phyloP scores from a whole-genome alignment of 805 yeast species.

The Candida nonsorbophila region DNA sequence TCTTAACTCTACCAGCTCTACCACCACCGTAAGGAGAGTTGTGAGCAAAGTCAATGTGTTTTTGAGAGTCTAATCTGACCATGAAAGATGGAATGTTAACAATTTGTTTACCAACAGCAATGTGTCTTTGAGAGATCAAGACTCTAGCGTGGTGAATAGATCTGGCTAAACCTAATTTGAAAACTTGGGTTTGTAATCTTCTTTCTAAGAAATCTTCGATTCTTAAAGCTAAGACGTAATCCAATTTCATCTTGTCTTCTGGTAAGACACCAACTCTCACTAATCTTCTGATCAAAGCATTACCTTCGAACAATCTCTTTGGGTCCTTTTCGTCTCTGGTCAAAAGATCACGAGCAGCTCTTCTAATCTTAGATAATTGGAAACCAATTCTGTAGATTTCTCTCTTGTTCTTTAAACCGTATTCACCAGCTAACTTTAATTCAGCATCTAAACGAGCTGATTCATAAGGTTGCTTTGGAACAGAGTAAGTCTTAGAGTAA shows the following conservation, averaged over 20 bases:
- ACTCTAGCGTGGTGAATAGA: constrained; percentile 99
- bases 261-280: constrained; percentile 98
- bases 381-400: constrained; percentile 99
- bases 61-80: constrained; percentile 99
- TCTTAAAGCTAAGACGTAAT: constrained; percentile 97
- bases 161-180: constrained; percentile 99
- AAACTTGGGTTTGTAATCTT: constrained; percentile 99
- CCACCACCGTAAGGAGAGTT: constrained; percentile 99
- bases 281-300: constrained; percentile 99
- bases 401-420: constrained; percentile 99
- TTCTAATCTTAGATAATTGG: constrained; percentile 99
- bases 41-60: constrained; percentile 99
- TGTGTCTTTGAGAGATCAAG: constrained; percentile 97
- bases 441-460: constrained; percentile 99
- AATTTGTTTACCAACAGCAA: constrained; percentile 99
- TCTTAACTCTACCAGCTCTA: constrained; percentile 99
- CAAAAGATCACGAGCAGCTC: constrained; percentile 99
- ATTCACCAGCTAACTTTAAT: constrained; percentile 99
- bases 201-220: constrained; percentile 99
- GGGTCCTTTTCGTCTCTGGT: constrained; percentile 99
- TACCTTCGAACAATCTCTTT: constrained; percentile 99
- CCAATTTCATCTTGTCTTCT: constrained; percentile 99
- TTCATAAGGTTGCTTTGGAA: constrained; percentile 99
- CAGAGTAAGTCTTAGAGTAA: constrained; percentile 98
- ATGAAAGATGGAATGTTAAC: constrained; percentile 98